A percentile compares a stretch with the other conserved stretches of the same genome.
These are phyloP conservation scores for Pseudozyma thailandica DNA, from an alignment of 1,284 basidiomycete genomes.

Conservation along the genomic window DNA sequence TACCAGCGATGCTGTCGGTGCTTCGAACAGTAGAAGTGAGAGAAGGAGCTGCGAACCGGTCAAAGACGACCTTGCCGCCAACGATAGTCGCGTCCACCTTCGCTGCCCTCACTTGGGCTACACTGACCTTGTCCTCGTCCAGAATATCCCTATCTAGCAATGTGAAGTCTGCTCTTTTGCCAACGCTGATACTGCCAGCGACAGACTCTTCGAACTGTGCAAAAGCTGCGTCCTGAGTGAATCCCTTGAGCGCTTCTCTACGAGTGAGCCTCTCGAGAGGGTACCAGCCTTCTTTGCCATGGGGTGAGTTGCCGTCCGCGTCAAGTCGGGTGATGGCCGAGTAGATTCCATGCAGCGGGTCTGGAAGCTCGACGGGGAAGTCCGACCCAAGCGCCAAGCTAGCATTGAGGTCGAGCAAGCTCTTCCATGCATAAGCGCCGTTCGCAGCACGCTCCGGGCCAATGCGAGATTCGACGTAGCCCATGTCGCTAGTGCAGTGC, in stretches of 20 bases:
- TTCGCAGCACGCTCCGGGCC: conserved; percentile 71
- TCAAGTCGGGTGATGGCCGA: conserved; percentile 82
- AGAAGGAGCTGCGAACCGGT: conserved; percentile 60
- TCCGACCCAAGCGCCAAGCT: conserved; percentile 85
- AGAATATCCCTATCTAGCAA: conserved; percentile 83
- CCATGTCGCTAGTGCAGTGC: conserved; percentile 87
- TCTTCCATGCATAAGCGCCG: conserved; percentile 87
- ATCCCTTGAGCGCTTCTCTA: conserved; percentile 75
- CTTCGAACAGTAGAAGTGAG: conserved; percentile 1
- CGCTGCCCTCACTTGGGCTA: conserved; percentile 77
- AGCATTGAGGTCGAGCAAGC: conserved; percentile 73
- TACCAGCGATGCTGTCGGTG: neutral
- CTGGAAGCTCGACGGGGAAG: conserved; percentile 76
- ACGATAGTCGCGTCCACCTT: conserved; percentile 80
- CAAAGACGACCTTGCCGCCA: conserved; percentile 79
- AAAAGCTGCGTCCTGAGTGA: conserved; percentile 87
- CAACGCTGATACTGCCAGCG: conserved; percentile 73
- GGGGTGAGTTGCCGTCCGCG: conserved; percentile 79
- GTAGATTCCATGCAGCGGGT: conserved; percentile 76
- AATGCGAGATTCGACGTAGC: conserved; percentile 72
- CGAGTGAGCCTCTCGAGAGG: conserved; percentile 78
- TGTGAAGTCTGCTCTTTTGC: conserved; percentile 87
- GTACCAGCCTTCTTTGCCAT: conserved; percentile 77
- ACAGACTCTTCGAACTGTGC: conserved; percentile 82
- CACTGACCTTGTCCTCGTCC: conserved; percentile 70